Base-by-base conservation (phyloP, 805 yeast genomes). In the Ogataea naganishii region DNA sequence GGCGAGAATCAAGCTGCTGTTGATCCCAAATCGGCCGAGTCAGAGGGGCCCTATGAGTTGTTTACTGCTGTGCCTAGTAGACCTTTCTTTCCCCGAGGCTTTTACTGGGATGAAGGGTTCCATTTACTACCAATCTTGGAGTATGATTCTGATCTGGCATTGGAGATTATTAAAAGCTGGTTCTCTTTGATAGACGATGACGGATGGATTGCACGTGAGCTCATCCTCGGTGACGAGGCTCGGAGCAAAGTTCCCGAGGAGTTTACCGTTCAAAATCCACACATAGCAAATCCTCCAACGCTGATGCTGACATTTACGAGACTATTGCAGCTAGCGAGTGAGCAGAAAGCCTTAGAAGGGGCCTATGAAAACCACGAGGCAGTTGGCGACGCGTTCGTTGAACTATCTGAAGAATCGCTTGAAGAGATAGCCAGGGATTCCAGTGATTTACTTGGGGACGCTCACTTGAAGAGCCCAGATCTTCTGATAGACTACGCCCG, bases 91-190 rank as follows among this genome's bases (percentile, higher is more conserved):
- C 97, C 98, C 4, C 69, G 98, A 39, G 98, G 98, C 0, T 92
- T 92, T 48, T 85, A 83, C 49, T 92, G 98, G 98, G 98, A 92
- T 56, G 98, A 92, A 57, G 98, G 98, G 0, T 92, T 92, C 56
- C 96, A 89, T 52, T 62, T 89, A 36, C 61, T 88, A 23, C 94
- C 94, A 6, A 60, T 92, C 22, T 54, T 82, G 42, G 79, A 80
- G 27, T 88, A 80, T 49, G 97, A 92, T 54, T 66, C 82, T 11
- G 95, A 84, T 46, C 60, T 88, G 25, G 83, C 75, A 0, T 62
- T 86, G 37, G 92, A 84, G 40, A 77, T 92, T 12, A 49, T 88
- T 34, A 68, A 77, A 46, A 81, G 95, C 30, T 92, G 98, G 98
- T 83, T 89, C 50, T 55, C 67, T 21, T 56, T 83, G 23, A 83